phyloP scores from a whole-genome alignment of 176 grass and related monocot species.

The maize (Zea mays) region Zm-B73-REFERENCE-NAM-5.0 NC_050096.1:71098501-71099000 shows the following conservation, averaged over 20 bases:
- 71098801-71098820: slow-evolving; percentile 71
- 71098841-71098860: slow-evolving; percentile 82
- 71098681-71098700: no score
- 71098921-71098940: background rate
- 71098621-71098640: no score
- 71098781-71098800: slow-evolving; percentile 62
- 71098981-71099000: slow-evolving; percentile 7
- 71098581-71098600: no score
- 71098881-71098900: background rate
- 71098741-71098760: background rate
- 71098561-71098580: no score
- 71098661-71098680: no score
- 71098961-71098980: background rate
- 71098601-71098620: no score
- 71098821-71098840: slow-evolving; percentile 75
- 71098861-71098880: slow-evolving; percentile 34
- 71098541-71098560: no score
- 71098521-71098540: no score
- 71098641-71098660: no score
- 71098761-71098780: slow-evolving; percentile 60
- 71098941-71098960: no score
- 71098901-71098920: slow-evolving; percentile 7
- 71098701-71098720: no score
- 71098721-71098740: slow-evolving; percentile 2
- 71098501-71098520: no score